Evolutionary conservation across 345 rosid genomes (phyloP), one percentile per base, ranked within the genome.

Genomic region (Populus nigra): DNA sequence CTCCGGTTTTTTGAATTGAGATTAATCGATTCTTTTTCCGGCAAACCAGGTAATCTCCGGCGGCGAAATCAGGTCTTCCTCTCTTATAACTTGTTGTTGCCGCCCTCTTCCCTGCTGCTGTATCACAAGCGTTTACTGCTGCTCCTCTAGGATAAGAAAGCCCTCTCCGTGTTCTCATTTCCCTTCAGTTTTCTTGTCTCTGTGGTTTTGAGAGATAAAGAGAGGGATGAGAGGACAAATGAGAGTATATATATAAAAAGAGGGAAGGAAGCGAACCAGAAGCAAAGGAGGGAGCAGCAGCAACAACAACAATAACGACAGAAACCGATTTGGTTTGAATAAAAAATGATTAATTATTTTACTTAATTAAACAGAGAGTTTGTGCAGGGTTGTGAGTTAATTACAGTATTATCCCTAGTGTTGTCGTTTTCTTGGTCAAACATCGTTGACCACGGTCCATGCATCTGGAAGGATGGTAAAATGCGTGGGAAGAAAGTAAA

Each of bases 141-240:
- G 15, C 65, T 59, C 27, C 25, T 72, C 79, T 84, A 1, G 87
- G 93, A 65, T 86, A 89, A 87, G 83, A 86, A 73, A 82, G 62
- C 73, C 88, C 88, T 76, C 88, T 84, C 69, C 87, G 87, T 53
- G 90, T 89, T 84, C 87, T 88, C 93, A 86, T 91, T 65, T 80
- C 73, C 63, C 70, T 20, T 7, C 22, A 0, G 39, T 13, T 13
- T 10, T 80, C 68, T 74, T 23, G 73, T 36, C 76, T 68, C 77
- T 76, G 73, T 47, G 41, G 55, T 31, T 55, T 65, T 81, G 76
- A 38, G 69, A 78, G 76, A 78, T 83, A 82, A 78, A 72, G 61
- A 79, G 65, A 57, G 53, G n/a, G 20, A 65, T 29, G 20, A 67
- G 83, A 74, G 61, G 84, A 73, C 69, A 76, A 75, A 79, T 76